Conservation (phyloP, 768 basidiomycete genomes). For the Ramaria sp. region DNA sequence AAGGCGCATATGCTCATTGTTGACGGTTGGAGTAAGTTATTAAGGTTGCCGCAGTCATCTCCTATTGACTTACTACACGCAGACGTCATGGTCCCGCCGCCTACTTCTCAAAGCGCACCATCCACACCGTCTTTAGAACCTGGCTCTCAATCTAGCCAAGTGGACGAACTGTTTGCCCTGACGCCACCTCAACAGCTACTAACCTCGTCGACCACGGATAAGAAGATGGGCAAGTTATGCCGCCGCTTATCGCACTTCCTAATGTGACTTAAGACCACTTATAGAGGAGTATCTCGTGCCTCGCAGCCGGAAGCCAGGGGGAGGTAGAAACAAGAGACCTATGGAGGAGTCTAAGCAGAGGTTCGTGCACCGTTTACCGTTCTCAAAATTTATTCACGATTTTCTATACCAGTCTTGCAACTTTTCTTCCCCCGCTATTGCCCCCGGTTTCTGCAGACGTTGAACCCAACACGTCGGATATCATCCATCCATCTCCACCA, state of each 20-base stretch:
- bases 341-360: conserved; percentile 9
- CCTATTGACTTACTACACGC: not conserved
- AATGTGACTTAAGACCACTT: not conserved
- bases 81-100: not conserved
- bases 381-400: not conserved
- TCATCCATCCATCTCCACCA: conserved; percentile 17
- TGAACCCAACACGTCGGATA: conserved; percentile 10
- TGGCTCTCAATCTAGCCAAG: conserved; percentile 20
- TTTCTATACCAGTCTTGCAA: conserved; percentile 21
- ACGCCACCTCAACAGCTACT: conserved; percentile 35
- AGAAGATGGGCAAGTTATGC: conserved; percentile 37
- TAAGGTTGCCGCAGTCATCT: not conserved
- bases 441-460: not conserved
- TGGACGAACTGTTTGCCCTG: conserved; percentile 38
- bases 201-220: conserved; percentile 27
- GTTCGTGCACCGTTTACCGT: not conserved
- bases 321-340: conserved; percentile 9
- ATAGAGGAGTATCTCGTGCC: conserved; percentile 46
- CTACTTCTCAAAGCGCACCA: conserved; percentile 18
- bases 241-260: not conserved
- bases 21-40: conserved; percentile 51
- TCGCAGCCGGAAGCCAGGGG: conserved; percentile 37
- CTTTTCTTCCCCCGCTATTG: conserved; percentile 28
- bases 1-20: conserved; percentile 44
- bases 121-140: conserved; percentile 30